Base-by-base conservation (phyloP, 805 yeast genomes). In the Kuraishia cidri region DNA sequence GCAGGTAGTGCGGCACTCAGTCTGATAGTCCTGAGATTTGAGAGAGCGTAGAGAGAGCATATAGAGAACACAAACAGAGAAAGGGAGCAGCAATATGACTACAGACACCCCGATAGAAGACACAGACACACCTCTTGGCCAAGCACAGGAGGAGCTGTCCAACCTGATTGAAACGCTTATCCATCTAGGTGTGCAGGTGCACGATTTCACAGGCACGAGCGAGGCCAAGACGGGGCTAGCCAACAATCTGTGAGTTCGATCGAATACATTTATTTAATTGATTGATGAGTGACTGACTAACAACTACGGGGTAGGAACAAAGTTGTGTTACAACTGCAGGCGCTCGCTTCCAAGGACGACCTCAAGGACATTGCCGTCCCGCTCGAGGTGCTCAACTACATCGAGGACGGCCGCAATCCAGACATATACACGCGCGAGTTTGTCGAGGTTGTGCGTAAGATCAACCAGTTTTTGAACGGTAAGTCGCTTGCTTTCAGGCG, bases 351-450 rank as follows among this genome's bases (percentile, higher is more conserved):
- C 6, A 37, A 44, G 4, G 57, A 59, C 14, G 59, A 54, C 1
- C 42, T 73, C 14, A 52, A 57, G 18, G 48, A 59, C 6, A 56
- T 70, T 4, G 58, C 77, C 1, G 66, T 83, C 3, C 96, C 96
- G 1, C 54, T 81, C 24, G 96, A 88, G 48, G 88, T 88, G n/a
- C 62, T 87, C 10, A 79, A 81, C 40, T 92, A 92, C 49, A 85
- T 92, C 24, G 97, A 92, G 50, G 94, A 86, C 48, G 98, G 98
- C 2, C 66, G 98, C 44, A 92, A 92, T 50, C 97, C 98, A 0
- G 97, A 92, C 50, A 87, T 92, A 25, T 92, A 92, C 56, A 87
- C 97, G 1, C 71, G 98, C 52, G 98, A 92, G 58, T 92, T 92
- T 58, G 85, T 90, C 11, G 98, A 92, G 52, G 84, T 90, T 23